phyloP scores from a whole-genome alignment of 306 rosid genomes.

The Echinosophora koreensis region DNA sequence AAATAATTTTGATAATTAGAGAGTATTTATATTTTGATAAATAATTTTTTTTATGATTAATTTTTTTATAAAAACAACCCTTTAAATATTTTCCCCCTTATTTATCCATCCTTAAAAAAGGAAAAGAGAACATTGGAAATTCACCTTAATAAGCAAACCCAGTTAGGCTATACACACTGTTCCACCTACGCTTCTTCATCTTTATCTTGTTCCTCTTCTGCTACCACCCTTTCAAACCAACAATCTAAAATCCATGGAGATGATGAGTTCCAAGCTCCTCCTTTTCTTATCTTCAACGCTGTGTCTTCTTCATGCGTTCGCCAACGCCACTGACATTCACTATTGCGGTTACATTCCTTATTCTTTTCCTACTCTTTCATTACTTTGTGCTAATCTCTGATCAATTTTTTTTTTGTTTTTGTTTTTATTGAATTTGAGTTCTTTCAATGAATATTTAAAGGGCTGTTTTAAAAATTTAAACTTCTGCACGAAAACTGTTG shows the following conservation, averaged over 20 bases:
- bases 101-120: constrained; percentile 5
- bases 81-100: no score
- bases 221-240: neutral
- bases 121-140: neutral
- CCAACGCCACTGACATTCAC: constrained; percentile 53
- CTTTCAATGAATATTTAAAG: neutral
- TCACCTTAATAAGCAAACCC: constrained; percentile 14
- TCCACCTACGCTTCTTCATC: neutral
- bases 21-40: no score
- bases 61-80: no score
- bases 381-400: neutral
- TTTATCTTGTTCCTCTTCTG: neutral
- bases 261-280: constrained; percentile 43
- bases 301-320: constrained; percentile 48
- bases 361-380: neutral
- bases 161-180: neutral
- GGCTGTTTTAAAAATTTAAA: neutral
- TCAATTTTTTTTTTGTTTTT: neutral
- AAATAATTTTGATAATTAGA: no score
- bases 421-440: neutral
- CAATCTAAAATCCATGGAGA: constrained; percentile 43
- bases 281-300: constrained; percentile 46
- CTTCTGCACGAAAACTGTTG: neutral
- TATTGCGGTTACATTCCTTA: constrained; percentile 48
- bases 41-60: no score